Evolutionary conservation across 768 basidiomycete species (phyloP).

Genomic region (Tulasnella sp.): DNA sequence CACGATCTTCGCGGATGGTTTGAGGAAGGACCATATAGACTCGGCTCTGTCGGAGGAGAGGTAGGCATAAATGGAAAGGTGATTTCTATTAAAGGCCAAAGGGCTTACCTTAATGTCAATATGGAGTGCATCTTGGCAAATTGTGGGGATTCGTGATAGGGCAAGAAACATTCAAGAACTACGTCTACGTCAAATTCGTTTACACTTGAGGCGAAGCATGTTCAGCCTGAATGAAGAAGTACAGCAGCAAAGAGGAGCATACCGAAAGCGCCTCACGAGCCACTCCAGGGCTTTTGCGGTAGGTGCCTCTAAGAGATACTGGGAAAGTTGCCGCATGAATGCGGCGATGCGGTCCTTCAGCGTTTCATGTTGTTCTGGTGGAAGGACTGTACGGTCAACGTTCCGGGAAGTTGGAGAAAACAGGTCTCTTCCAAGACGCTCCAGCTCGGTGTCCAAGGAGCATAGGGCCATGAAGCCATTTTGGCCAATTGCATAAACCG

Average conservation of each 20-base stretch:
- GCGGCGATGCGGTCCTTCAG: slow-evolving; percentile 54
- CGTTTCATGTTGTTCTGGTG: slow-evolving; percentile 50
- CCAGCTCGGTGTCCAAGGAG: slow-evolving; percentile 50
- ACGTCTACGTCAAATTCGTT: slow-evolving; percentile 86
- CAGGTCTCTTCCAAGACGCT: slow-evolving; percentile 55
- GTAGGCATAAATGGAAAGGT: background rate
- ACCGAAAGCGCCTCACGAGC: slow-evolving; percentile 92
- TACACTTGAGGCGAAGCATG: slow-evolving; percentile 44
- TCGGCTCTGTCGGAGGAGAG: slow-evolving; percentile 24
- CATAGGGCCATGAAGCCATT: slow-evolving; percentile 72
- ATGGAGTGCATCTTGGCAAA: slow-evolving; percentile 91
- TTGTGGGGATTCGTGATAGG: slow-evolving; percentile 91
- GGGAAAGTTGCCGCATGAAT: slow-evolving; percentile 65
- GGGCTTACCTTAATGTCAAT: slow-evolving; percentile 59
- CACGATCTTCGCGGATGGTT: slow-evolving; percentile 67
- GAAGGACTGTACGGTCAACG: slow-evolving; percentile 70
- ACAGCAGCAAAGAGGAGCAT: slow-evolving; percentile 23
- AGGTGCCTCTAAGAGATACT: slow-evolving; percentile 72
- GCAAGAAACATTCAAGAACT: slow-evolving; percentile 74
- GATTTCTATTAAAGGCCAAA: slow-evolving; percentile 17
- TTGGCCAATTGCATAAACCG: slow-evolving; percentile 69
- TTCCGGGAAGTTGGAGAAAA: slow-evolving; percentile 74
- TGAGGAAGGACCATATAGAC: slow-evolving; percentile 59
- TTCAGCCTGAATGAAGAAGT: background rate
- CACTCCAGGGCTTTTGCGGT: slow-evolving; percentile 85